phyloP scores from a whole-genome alignment of 306 rosid genomes.

The Lathyrus aphaca region DNA sequence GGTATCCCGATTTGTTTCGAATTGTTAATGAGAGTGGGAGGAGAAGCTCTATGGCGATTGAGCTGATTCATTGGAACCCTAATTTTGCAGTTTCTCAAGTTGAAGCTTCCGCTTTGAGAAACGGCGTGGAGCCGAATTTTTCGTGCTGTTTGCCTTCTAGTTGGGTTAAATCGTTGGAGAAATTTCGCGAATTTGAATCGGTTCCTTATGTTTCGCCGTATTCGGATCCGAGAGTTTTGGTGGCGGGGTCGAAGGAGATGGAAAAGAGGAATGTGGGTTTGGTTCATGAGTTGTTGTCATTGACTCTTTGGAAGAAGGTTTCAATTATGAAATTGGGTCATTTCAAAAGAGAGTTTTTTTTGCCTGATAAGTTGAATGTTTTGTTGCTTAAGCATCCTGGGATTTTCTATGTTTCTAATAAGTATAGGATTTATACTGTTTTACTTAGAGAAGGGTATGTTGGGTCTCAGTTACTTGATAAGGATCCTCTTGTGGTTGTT shows the following conservation, averaged over 20 bases:
- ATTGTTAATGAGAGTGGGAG: slow-evolving; percentile 65
- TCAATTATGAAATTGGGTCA: slow-evolving; percentile 81
- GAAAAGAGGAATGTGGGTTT: slow-evolving; percentile 82
- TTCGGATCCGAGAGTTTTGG: slow-evolving; percentile 45
- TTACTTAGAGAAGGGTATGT: slow-evolving; percentile 76
- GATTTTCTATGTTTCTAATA: slow-evolving; percentile 78
- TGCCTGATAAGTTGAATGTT: slow-evolving; percentile 69
- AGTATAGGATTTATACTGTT: slow-evolving; percentile 75
- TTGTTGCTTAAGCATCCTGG: slow-evolving; percentile 82
- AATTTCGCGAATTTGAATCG: slow-evolving; percentile 59
- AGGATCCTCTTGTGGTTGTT: slow-evolving; percentile 73
- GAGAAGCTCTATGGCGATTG: slow-evolving; percentile 73
- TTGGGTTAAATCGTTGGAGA: slow-evolving; percentile 84
- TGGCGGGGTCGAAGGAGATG: slow-evolving; percentile 66
- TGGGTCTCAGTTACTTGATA: slow-evolving; percentile 66
- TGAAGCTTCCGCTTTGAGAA: slow-evolving; percentile 52
- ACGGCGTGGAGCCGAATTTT: slow-evolving; percentile 57
- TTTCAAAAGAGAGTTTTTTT: slow-evolving; percentile 68
- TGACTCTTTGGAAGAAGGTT: slow-evolving; percentile 81
- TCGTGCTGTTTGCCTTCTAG: slow-evolving; percentile 66
- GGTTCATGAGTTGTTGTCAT: slow-evolving; percentile 79
- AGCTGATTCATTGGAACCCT: slow-evolving; percentile 72
- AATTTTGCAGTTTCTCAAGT: slow-evolving; percentile 61
- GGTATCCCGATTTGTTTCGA: slow-evolving; percentile 59
- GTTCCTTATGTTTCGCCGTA: slow-evolving; percentile 79